Conservation (phyloP, 2,329 filamentous ascomycete species). For the Ophiognomonia clavigignenti-juglandacearum region DNA sequence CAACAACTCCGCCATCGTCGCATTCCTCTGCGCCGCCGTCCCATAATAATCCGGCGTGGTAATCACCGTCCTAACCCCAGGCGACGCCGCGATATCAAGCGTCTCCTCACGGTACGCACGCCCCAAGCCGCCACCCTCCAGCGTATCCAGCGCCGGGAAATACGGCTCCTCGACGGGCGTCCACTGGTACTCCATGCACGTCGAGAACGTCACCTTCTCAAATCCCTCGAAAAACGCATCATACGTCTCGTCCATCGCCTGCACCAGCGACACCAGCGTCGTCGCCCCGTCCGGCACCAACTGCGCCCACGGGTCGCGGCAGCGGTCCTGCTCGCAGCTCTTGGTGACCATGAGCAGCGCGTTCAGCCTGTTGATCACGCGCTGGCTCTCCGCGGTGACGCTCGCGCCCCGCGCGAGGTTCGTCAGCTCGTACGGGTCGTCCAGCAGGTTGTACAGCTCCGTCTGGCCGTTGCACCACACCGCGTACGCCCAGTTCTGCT, state of each 20-base stretch:
- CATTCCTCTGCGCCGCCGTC: constrained; percentile 17
- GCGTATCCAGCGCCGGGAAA: constrained; percentile 17
- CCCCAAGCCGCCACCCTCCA: constrained; percentile 13
- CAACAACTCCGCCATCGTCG: constrained; percentile 13
- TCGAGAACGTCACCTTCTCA: constrained; percentile 17
- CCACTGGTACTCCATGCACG: constrained; percentile 17
- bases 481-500: constrained; percentile 21
- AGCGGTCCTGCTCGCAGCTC: constrained; percentile 50
- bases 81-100: constrained; percentile 11
- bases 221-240: constrained; percentile 19
- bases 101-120: constrained; percentile 17
- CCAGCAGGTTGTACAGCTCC: constrained; percentile 27
- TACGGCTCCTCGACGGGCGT: constrained; percentile 19
- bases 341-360: constrained; percentile 56
- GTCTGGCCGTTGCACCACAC: constrained; percentile 26
- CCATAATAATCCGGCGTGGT: constrained; percentile 17
- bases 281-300: constrained; percentile 43
- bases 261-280: constrained; percentile 15
- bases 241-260: constrained; percentile 18
- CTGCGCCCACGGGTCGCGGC: constrained; percentile 50
- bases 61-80: constrained; percentile 9
- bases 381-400: constrained; percentile 29
- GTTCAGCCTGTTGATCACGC: constrained; percentile 48
- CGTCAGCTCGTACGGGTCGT: constrained; percentile 22
- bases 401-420: constrained; percentile 16